phyloP scores from a whole-genome alignment of 768 basidiomycete species.

The Pulveroboletus sp. region DNA sequence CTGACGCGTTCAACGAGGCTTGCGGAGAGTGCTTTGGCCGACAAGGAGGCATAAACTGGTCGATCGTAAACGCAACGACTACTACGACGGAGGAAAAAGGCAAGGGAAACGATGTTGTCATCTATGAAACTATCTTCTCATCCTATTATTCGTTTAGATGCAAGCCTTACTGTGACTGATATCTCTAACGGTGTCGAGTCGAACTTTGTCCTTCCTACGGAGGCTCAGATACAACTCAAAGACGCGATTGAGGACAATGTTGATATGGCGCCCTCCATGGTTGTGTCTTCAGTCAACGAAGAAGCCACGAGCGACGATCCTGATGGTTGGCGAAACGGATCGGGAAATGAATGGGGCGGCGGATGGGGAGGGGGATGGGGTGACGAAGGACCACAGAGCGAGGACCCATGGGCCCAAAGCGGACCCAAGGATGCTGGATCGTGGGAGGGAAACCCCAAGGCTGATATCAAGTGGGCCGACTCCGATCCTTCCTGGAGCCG shows the following conservation, averaged over 20 bases:
- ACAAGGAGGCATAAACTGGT: slow-evolving; percentile 38
- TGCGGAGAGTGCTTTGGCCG: slow-evolving; percentile 48
- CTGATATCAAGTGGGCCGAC: slow-evolving; percentile 12
- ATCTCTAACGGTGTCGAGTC: slow-evolving; percentile 11
- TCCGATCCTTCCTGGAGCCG: slow-evolving; percentile 22
- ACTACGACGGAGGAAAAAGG: slow-evolving; percentile 8
- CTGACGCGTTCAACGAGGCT: slow-evolving; percentile 45
- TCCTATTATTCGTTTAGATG: slow-evolving; percentile 1
- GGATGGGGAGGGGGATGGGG: slow-evolving; percentile 18
- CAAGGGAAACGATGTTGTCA: neutral
- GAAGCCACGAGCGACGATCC: neutral
- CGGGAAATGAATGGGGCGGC: slow-evolving; percentile 9
- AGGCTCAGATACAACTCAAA: slow-evolving; percentile 21
- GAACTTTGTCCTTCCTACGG: slow-evolving; percentile 21
- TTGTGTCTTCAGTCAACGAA: neutral
- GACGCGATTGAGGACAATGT: slow-evolving; percentile 27
- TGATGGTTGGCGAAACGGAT: slow-evolving; percentile 3
- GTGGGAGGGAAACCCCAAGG: neutral
- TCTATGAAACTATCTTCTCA: slow-evolving; percentile 7
- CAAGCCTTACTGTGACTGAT: slow-evolving; percentile 14
- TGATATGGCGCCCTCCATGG: slow-evolving; percentile 8
- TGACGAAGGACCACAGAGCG: neutral
- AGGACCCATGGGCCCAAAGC: slow-evolving; percentile 11
- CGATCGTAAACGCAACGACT: slow-evolving; percentile 7
- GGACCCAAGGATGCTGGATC: slow-evolving; percentile 2